phyloP scores from a whole-genome alignment of 2,329 filamentous ascomycete genomes.

The Nigrospora sphaerica region DNA sequence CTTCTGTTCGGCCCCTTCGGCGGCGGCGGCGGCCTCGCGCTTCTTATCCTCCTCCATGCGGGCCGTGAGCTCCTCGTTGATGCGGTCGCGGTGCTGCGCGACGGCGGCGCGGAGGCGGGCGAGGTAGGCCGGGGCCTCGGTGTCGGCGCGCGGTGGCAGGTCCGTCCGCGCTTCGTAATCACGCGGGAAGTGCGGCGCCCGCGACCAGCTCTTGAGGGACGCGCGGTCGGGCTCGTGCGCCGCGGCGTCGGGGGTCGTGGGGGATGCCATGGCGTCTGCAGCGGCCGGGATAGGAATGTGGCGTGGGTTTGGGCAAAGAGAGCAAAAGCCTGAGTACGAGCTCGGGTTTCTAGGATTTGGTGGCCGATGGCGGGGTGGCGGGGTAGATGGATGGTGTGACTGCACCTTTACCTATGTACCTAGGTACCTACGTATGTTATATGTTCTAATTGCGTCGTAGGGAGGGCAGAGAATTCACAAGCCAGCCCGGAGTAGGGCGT shows the following conservation, averaged over 20 bases:
- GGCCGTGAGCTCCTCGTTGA: conserved; percentile 65
- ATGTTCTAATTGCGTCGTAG: too few relatives aligned
- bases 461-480: too few relatives aligned
- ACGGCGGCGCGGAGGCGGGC: conserved; percentile 49
- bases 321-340: neutral
- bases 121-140: conserved; percentile 53
- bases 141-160: too few relatives aligned
- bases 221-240: neutral
- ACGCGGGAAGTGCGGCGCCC: neutral
- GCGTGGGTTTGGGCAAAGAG: neutral
- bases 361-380: neutral
- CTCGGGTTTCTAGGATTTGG: neutral
- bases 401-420: neutral
- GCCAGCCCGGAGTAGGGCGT: too few relatives aligned
- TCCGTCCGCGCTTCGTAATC: too few relatives aligned
- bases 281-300: neutral
- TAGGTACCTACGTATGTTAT: too few relatives aligned
- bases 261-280: neutral
- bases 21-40: conserved; percentile 27
- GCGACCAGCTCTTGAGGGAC: neutral
- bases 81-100: conserved; percentile 50
- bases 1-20: neutral
- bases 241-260: neutral
- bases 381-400: neutral
- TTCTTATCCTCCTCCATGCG: conserved; percentile 70